Percentiles rank a stretch among this genome's conserved stretches.
These are phyloP conservation scores for Metarhizium anisopliae DNA, from an alignment of 2,329 filamentous ascomycete species.

Conservation along the genomic window DNA sequence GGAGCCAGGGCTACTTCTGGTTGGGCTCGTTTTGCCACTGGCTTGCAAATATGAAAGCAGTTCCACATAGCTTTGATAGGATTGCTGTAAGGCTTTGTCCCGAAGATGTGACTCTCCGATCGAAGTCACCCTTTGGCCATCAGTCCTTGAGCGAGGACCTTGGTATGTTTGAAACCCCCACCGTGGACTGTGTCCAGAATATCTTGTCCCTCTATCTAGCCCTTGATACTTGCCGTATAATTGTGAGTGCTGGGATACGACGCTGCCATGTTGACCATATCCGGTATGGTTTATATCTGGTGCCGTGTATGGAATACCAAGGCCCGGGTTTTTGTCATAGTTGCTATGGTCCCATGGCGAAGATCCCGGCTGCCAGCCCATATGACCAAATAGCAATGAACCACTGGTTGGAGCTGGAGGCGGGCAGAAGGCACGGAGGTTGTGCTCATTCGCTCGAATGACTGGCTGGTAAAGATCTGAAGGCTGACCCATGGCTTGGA, in stretches of 20 bases:
- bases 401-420: slow-evolving; percentile 23
- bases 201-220: neutral
- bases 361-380: slow-evolving; percentile 10
- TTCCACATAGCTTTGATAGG: slow-evolving; percentile 65
- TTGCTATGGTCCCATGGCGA: slow-evolving; percentile 8
- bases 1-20: slow-evolving; percentile 27
- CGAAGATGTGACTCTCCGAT: slow-evolving; percentile 36
- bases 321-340: neutral
- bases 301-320: neutral
- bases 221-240: neutral
- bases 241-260: neutral
- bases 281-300: neutral
- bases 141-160: neutral
- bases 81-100: slow-evolving; percentile 59
- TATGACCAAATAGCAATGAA: slow-evolving; percentile 21
- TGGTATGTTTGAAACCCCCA: neutral
- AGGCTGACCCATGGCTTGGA: slow-evolving; percentile 10
- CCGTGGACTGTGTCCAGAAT: neutral
- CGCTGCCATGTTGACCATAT: neutral
- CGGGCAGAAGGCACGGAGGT: slow-evolving; percentile 28
- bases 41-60: slow-evolving; percentile 57
- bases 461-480: slow-evolving; percentile 20
- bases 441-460: slow-evolving; percentile 26
- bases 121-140: neutral
- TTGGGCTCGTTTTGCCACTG: slow-evolving; percentile 39